phyloP scores from a whole-genome alignment of 2,329 filamentous ascomycete species.

The Penicillium sp. region DNA sequence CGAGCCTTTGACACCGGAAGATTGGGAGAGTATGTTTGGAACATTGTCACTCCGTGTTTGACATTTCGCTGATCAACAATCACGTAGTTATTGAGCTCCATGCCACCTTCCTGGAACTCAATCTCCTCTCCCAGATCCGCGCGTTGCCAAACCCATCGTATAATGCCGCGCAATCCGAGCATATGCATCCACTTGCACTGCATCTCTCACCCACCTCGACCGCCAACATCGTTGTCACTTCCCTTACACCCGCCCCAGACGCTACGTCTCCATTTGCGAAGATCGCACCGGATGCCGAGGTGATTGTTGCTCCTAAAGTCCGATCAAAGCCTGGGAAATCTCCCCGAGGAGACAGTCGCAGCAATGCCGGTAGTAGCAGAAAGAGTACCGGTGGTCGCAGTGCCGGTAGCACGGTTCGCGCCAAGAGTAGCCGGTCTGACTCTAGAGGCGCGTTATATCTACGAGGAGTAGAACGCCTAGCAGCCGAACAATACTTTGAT shows the following conservation, averaged over 20 bases:
- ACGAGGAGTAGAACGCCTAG: conserved; percentile 71
- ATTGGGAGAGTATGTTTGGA: conserved; percentile 76
- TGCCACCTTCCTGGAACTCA: conserved; percentile 91
- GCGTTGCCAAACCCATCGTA: conserved; percentile 85
- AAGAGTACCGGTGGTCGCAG: conserved; percentile 73
- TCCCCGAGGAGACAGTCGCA: conserved; percentile 71
- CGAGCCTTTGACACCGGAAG: conserved; percentile 89
- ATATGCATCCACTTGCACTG: conserved; percentile 79
- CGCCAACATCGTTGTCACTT: conserved; percentile 84
- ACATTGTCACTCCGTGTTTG: background rate
- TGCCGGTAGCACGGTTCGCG: conserved; percentile 68
- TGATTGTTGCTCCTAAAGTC: conserved; percentile 94
- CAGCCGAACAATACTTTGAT: conserved; percentile 77
- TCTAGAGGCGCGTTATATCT: conserved; percentile 68
- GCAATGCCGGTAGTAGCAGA: conserved; percentile 75
- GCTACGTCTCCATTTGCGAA: conserved; percentile 79
- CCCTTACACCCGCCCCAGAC: conserved; percentile 73
- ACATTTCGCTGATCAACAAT: conserved; percentile 11
- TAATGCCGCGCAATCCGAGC: conserved; percentile 54
- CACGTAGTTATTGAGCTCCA: conserved; percentile 84
- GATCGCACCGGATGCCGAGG: conserved; percentile 89
- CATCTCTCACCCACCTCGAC: conserved; percentile 95
- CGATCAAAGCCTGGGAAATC: conserved; percentile 68
- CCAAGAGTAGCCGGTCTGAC: conserved; percentile 62
- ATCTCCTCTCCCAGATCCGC: conserved; percentile 88